Base-by-base conservation (phyloP, 2,329 filamentous ascomycete genomes). In the Verticillium nubilum region DNA sequence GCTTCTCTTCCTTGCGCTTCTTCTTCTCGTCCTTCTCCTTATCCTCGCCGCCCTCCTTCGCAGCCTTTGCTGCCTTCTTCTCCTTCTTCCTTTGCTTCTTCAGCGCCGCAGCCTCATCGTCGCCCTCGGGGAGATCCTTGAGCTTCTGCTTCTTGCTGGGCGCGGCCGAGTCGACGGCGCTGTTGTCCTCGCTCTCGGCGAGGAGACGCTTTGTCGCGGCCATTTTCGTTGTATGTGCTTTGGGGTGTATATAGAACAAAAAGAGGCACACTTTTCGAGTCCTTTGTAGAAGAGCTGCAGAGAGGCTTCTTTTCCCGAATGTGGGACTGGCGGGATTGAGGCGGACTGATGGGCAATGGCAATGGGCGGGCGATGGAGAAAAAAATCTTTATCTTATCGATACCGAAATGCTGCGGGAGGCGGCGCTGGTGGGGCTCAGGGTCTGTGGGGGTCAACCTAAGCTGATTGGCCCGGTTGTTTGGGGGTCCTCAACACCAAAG, bases 61-160 rank as follows among this genome's bases (percentile, higher is more conserved):
- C 74, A 25, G 74, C 73, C 67, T 76, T 77, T 67, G 78, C 77
- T 60, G 71, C 65, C 62, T 73, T 68, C 65, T 76, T 75, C 64
- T 71, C 69, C 33, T 75, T 73, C 68, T 75, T 76, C 64, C 73
- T 74, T 64, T 74, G 71, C 68, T 75, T 74, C 72, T 78, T 55
- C 3, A 59, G 59, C 9, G 59, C 58, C 35, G 58, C 62, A n/a
- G 58, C 60, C 55, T 56, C 53, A 50, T 62, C 60, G 28, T 54
- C 52, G 52, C 52, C n/a, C 52, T 27, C 52, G 27, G 52, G 27
- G 9, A 53, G 25, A 13, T 29, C 52, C 27, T 53, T 53, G 52
- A 53, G 25, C 27, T 53, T 53, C 52, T 53, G 52, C 27, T 53
- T 53, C 52, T 53, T 53, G 52, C 52, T 53, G 52, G 52, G 52